Conservation (phyloP, 148 eudicot genomes). For the Rheum nobile region DNA sequence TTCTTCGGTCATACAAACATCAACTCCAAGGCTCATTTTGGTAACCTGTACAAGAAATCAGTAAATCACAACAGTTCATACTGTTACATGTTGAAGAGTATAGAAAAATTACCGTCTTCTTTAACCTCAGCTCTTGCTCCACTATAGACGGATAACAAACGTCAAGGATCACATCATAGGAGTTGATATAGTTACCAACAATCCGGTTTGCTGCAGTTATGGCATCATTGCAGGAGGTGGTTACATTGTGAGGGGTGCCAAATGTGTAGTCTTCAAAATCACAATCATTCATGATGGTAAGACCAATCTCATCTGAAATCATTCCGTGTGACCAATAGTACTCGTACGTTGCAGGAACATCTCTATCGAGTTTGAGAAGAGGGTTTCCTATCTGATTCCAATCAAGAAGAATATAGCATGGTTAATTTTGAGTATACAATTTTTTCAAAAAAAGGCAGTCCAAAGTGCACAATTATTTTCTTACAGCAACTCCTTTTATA, state of each 20-base stretch:
- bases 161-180: constrained; percentile 82
- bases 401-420: not conserved
- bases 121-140: constrained; percentile 69
- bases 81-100: not conserved
- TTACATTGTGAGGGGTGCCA: constrained; percentile 53
- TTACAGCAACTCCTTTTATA: constrained; percentile 78
- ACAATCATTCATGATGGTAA: constrained; percentile 68
- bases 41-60: constrained; percentile 45
- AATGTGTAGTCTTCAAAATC: constrained; percentile 71
- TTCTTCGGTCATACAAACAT: constrained; percentile 83
- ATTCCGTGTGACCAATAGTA: constrained; percentile 95
- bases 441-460: not conserved
- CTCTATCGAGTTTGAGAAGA: constrained; percentile 81
- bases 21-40: constrained; percentile 80
- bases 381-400: constrained; percentile 78
- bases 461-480: constrained; percentile 5
- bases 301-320: constrained; percentile 89
- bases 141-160: constrained; percentile 87
- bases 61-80: not conserved
- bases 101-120: constrained; percentile 40
- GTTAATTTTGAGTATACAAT: not conserved
- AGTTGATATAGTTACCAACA: constrained; percentile 64
- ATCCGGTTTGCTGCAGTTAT: constrained; percentile 48
- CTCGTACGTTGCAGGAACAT: constrained; percentile 68
- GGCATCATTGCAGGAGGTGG: constrained; percentile 53